Conservation (phyloP, 306 rosid species). For the Trifolium pratense region DNA sequence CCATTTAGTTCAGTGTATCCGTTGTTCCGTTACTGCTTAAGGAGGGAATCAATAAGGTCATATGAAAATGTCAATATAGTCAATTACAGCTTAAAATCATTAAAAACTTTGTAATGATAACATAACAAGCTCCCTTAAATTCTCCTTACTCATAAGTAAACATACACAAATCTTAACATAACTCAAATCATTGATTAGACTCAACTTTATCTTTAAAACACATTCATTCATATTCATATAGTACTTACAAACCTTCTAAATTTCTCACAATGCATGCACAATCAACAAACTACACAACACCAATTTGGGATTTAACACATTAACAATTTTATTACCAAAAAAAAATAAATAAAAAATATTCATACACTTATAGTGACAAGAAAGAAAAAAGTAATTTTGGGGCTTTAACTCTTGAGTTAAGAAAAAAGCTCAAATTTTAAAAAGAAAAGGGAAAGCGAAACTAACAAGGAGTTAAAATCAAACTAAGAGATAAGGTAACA, state of each 20-base stretch:
- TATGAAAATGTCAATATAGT: background rate
- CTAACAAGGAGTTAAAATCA: background rate
- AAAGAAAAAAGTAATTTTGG: constrained; percentile 6
- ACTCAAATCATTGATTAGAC: background rate
- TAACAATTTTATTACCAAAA: background rate
- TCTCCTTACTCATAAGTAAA: constrained; percentile 11
- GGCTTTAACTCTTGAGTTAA: background rate
- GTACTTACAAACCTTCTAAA: constrained; percentile 2
- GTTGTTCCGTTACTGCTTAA: background rate
- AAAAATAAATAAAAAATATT: background rate
- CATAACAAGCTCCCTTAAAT: background rate
- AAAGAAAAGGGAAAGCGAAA: background rate
- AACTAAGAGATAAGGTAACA: too few species aligned
- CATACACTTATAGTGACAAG: constrained; percentile 1
- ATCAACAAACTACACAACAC: constrained; percentile 23
- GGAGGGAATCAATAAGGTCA: background rate
- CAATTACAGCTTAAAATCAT: background rate
- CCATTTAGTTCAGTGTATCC: background rate
- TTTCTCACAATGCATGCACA: constrained; percentile 18
- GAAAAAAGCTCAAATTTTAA: background rate
- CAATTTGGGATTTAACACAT: constrained; percentile 1
- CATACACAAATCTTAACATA: background rate
- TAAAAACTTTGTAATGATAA: background rate
- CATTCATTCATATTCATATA: background rate
- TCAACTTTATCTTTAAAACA: constrained; percentile 11